Conservation (phyloP, 2,329 filamentous ascomycete species). For the Dactylonectria estremocensis region DNA sequence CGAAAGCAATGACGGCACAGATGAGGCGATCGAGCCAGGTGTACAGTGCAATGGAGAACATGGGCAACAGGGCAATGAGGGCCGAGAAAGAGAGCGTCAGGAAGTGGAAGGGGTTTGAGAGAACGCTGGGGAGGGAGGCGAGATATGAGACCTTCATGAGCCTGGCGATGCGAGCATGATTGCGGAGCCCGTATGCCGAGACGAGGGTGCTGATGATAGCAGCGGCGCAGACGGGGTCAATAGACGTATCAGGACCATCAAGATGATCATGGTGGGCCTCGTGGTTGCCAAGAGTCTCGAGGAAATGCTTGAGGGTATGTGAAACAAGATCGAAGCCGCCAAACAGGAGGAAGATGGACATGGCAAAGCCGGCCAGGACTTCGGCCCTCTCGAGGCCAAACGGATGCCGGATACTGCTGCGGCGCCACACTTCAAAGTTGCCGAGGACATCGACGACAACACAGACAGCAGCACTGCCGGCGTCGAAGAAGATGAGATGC, state of each 20-base stretch:
- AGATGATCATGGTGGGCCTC: conserved; percentile 79
- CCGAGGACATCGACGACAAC: conserved; percentile 92
- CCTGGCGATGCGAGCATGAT: conserved; percentile 92
- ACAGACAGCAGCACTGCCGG: conserved; percentile 90
- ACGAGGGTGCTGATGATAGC: conserved; percentile 88
- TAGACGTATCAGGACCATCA: conserved; percentile 77
- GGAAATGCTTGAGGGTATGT: conserved; percentile 92
- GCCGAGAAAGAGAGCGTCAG: conserved; percentile 90
- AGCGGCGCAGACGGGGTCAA: conserved; percentile 86
- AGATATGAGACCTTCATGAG: conserved; percentile 91
- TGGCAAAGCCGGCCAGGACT: conserved; percentile 94
- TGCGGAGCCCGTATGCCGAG: conserved; percentile 88
- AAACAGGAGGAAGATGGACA: conserved; percentile 97
- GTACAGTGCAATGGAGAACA: conserved; percentile 86
- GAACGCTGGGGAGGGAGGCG: conserved; percentile 84
- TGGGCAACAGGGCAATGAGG: conserved; percentile 84
- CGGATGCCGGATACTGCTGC: conserved; percentile 92
- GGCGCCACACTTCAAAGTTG: conserved; percentile 98
- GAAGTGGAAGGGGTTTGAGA: conserved; percentile 96
- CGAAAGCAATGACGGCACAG: conserved; percentile 84
- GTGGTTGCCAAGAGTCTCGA: conserved; percentile 76
- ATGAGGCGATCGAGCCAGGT: conserved; percentile 87
- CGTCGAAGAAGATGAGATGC: conserved; percentile 95
- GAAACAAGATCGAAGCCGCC: conserved; percentile 97
- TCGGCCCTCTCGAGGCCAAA: conserved; percentile 94